Percentiles rank a stretch among this genome's conserved stretches.
Evolutionary conservation across 2,329 filamentous ascomycete genomes (phyloP).

Genomic region (Cercospora nicotianae): DNA sequence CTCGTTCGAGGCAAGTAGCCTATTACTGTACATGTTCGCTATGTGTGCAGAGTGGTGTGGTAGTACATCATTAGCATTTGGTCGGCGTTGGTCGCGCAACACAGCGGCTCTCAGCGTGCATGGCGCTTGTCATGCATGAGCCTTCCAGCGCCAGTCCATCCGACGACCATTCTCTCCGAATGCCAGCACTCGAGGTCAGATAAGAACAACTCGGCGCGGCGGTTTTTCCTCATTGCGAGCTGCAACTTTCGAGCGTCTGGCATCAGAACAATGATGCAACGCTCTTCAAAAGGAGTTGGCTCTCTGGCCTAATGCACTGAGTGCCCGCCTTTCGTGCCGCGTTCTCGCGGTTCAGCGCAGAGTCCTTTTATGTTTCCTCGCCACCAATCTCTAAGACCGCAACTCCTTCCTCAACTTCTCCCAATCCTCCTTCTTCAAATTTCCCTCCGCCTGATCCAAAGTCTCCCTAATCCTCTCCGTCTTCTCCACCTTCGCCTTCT

Average conservation of each 20-base stretch:
- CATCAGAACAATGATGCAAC: neutral
- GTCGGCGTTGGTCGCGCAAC: neutral
- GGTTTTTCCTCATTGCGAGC: neutral
- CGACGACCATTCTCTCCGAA: neutral
- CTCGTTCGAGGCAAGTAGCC: neutral
- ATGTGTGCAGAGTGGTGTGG: neutral
- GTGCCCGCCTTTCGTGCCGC: no score
- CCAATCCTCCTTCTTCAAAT: neutral
- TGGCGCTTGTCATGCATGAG: neutral
- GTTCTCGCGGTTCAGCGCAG: no score
- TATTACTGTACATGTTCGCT: neutral
- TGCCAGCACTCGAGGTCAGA: neutral
- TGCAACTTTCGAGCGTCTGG: neutral
- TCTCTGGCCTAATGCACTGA: no score
- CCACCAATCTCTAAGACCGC: neutral
- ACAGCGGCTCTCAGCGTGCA: neutral
- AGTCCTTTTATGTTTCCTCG: no score
- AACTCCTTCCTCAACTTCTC: conserved; percentile 2
- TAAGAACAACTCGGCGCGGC: neutral
- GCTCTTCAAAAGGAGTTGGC: neutral
- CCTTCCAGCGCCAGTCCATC: neutral
- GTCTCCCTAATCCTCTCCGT: conserved; percentile 3
- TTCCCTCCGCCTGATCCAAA: neutral
- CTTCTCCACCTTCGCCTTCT: neutral
- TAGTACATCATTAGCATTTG: neutral